Evolutionary conservation across 2,329 filamentous ascomycete genomes (phyloP).

Genomic region (Exophiala oligosperma): DNA sequence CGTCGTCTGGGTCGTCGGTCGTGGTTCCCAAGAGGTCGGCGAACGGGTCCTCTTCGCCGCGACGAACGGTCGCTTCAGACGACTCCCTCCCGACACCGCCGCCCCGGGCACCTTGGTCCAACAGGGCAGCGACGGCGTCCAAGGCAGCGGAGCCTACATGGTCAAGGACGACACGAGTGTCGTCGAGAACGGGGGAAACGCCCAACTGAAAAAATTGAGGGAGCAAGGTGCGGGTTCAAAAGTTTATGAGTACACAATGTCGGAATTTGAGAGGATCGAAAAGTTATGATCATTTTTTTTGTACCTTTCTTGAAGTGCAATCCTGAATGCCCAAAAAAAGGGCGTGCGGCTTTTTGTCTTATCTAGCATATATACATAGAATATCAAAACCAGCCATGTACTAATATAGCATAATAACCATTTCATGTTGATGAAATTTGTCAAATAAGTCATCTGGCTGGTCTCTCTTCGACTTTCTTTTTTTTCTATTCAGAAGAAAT

Average conservation of each 20-base stretch:
- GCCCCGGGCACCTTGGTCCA: constrained; percentile 24
- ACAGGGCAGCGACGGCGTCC: constrained; percentile 29
- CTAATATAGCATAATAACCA: too few species aligned
- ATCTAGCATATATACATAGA: too few species aligned
- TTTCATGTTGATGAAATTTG: too few species aligned
- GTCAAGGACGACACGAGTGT: constrained; percentile 32
- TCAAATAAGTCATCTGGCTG: too few species aligned
- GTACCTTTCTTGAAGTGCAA: too few species aligned
- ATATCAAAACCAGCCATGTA: too few species aligned
- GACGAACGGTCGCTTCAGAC: constrained; percentile 39
- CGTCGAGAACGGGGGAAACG: constrained; percentile 25
- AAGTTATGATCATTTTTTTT: not conserved
- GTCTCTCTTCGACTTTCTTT: not conserved
- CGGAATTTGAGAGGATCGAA: constrained; percentile 22
- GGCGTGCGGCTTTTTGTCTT: too few species aligned
- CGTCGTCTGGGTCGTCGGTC: constrained; percentile 19
- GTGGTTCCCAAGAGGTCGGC: constrained; percentile 40
- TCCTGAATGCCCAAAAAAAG: too few species aligned
- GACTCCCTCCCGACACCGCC: constrained; percentile 16
- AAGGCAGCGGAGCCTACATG: constrained; percentile 31
- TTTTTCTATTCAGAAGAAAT: constrained; percentile 13
- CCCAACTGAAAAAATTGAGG: constrained; percentile 32
- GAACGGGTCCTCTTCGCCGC: constrained; percentile 47
- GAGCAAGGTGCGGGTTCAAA: constrained; percentile 31
- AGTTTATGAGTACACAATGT: constrained; percentile 35